These are phyloP conservation scores for Colletotrichum orbiculare DNA, from an alignment of 2,329 filamentous ascomycete genomes.

Conservation along the genomic window DNA sequence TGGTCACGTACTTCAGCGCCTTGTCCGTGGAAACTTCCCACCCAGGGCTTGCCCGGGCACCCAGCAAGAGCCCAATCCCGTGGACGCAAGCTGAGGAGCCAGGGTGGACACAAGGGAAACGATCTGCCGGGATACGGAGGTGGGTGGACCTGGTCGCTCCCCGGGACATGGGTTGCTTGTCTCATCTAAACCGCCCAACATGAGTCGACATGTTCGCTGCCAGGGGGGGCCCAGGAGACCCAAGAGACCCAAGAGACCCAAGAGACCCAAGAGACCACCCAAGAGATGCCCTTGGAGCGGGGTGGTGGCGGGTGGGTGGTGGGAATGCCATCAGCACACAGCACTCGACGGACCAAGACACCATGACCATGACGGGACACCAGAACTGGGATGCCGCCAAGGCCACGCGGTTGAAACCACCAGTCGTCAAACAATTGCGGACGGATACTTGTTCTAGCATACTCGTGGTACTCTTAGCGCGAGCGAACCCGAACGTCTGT, in stretches of 20 bases:
- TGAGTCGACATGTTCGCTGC: conserved; percentile 22
- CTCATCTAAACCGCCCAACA: conserved; percentile 27
- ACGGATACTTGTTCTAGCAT: neutral
- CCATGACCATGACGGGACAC: neutral
- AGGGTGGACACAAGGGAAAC: conserved; percentile 17
- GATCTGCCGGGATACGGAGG: conserved; percentile 36
- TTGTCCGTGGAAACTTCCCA: no score
- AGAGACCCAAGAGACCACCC: no score
- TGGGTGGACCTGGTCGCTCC: neutral
- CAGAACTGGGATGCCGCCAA: conserved; percentile 20
- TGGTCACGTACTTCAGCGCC: neutral
- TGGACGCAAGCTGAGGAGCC: conserved; percentile 1
- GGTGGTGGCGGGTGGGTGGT: no score
- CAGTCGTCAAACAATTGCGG: conserved; percentile 16
- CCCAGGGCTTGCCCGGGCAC: no score
- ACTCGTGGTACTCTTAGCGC: neutral
- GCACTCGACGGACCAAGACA: conserved; percentile 21
- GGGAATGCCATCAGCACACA: neutral
- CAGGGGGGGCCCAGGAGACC: conserved; percentile 1
- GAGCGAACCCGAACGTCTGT: no score
- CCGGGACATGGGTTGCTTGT: conserved; percentile 22
- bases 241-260: no score
- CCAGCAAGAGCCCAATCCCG: neutral
- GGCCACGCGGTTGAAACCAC: conserved; percentile 22
- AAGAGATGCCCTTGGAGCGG: no score